Evolutionary conservation across 345 rosid species (phyloP).

Genomic region (Syzygium grande): DNA sequence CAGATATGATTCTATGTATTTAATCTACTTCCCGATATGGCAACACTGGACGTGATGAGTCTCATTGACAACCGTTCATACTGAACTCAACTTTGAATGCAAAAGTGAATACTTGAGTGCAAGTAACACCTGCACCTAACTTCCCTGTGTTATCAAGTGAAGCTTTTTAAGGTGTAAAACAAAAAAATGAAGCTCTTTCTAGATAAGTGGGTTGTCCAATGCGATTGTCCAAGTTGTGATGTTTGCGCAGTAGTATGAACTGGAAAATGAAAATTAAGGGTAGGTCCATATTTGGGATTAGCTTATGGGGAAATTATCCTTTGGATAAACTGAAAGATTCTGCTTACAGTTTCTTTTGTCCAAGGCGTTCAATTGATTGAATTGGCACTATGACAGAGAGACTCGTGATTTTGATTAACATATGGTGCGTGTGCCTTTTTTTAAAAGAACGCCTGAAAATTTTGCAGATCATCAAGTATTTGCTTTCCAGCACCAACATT

Average conservation of each 20-base stretch:
- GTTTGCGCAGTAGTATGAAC: background rate
- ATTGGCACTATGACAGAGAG: background rate
- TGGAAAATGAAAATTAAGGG: background rate
- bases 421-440: background rate
- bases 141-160: background rate
- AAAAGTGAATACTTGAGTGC: background rate
- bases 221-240: background rate
- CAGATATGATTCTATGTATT: background rate
- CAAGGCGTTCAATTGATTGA: background rate
- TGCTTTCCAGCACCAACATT: slow-evolving; percentile 7
- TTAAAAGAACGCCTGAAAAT: background rate
- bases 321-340: background rate
- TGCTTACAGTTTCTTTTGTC: background rate
- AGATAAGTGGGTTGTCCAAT: background rate
- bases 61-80: background rate
- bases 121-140: background rate
- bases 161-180: background rate
- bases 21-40: background rate
- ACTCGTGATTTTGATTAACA: background rate
- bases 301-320: background rate
- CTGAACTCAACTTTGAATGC: background rate
- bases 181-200: background rate
- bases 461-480: slow-evolving; percentile 12
- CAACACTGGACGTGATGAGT: background rate
- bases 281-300: background rate